Base-by-base conservation (phyloP, 1,139 yeast genomes). In the Oligophagozyma castellii region DNA sequence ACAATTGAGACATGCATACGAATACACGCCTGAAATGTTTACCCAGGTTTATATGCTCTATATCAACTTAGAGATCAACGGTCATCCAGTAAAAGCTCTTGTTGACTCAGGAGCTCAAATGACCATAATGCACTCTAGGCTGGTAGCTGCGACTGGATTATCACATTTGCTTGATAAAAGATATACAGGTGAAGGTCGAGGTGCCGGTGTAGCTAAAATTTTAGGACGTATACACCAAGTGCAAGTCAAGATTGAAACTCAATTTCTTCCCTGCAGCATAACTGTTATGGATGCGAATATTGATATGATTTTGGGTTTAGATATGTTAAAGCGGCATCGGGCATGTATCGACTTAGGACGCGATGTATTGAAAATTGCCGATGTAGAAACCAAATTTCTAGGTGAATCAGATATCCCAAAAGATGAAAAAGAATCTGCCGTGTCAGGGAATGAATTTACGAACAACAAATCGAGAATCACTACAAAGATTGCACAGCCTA, bases 41-140 rank as follows among this genome's bases (percentile, higher is more conserved):
- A 75, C 86, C 0, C 57, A 67, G 1, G 92, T 89, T 3, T 70
- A 70, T 23, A 84, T 92, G 95, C 63, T 89, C 29, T 86, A 75
- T 55, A 72, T 89, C 12, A 65, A 75, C 33, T 65, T 84, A 30
- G 73, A 70, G 36, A 77, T 89, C 15, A 84, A 86, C 46, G 89
- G 92, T 1, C 65, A 67, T 28, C 71, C 74, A 14, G 79, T 84
- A 5, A 81, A 81, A 51, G 96, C 96, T 0, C 81, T 89, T 59
- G 93, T 89, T 7, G 99, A 89, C 51, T 73, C 95, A 0, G 98
- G 99, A 2, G 98, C 99, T 1, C 95, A 84, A 52, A 64, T 73
- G 24, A 84, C 98, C 0, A 76, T 86, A 29, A 77, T 76, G 51
- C 73, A 84, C 13, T 79, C 93, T 1, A 57, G 61, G 24, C 62